phyloP scores from a whole-genome alignment of 2,329 filamentous ascomycete genomes.

The Colletotrichum sp. region DNA sequence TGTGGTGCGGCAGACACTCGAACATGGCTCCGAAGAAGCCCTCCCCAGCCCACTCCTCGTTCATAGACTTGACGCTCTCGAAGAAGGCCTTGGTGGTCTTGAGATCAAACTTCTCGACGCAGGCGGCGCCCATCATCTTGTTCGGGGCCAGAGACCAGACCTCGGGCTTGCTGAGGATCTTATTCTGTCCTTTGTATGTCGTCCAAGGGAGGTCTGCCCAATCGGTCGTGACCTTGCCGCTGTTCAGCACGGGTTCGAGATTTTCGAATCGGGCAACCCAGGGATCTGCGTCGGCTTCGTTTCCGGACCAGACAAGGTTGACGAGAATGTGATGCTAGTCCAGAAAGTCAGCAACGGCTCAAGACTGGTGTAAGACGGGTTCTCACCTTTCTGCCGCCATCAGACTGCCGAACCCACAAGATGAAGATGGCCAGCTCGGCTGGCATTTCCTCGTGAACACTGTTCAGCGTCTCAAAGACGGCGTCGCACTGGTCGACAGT shows the following conservation, averaged over 20 bases:
- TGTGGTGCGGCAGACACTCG: constrained; percentile 9
- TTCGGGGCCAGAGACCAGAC: constrained; percentile 11
- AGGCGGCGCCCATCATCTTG: constrained; percentile 16
- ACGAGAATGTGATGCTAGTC: constrained; percentile 14
- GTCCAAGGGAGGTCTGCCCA: constrained; percentile 12
- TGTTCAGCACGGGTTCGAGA: not conserved
- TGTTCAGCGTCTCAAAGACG: constrained; percentile 38
- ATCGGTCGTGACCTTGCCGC: not conserved
- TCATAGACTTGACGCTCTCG: constrained; percentile 4
- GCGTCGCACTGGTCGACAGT: constrained; percentile 29
- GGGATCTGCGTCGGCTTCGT: not conserved
- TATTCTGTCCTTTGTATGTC: constrained; percentile 12
- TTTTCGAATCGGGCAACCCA: not conserved
- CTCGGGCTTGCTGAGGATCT: constrained; percentile 7
- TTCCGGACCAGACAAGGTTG: constrained; percentile 8
- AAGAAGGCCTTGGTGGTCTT: not conserved
- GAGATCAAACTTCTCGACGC: constrained; percentile 8
- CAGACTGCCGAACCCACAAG: constrained; percentile 34
- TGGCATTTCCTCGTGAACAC: constrained; percentile 30
- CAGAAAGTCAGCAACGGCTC: no score
- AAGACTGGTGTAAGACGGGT: constrained; percentile 26
- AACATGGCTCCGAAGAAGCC: constrained; percentile 14
- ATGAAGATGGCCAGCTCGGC: constrained; percentile 31
- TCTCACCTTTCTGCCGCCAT: constrained; percentile 20
- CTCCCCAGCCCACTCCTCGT: constrained; percentile 12